Base-by-base conservation (phyloP, 2,329 filamentous ascomycete species). In the Beauveria scarabaeidicola region DNA sequence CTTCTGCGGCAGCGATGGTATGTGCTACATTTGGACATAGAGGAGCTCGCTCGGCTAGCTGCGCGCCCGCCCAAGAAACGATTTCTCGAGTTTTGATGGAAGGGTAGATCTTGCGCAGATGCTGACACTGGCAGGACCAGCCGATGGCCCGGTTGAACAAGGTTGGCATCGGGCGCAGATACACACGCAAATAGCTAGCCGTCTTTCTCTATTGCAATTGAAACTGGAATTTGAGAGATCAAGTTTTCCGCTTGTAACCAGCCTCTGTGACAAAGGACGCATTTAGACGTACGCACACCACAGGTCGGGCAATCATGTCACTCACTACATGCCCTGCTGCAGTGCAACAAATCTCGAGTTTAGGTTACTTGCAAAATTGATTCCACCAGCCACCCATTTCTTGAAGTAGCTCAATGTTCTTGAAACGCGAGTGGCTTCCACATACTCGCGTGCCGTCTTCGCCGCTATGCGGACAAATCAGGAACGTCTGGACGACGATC, bases 401-500 rank as follows among this genome's bases (percentile, higher is more conserved):
- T 50, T 72, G 66, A 46, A 72, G 71, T 29, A 70, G 69, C n/a
- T 70, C 69, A 17, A 70, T 61, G 19, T 58, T 52, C 3, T 62
- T 57, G 29, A n/a, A 17, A 59, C 63, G 13, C 62, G 63, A 29
- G 51, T 64, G n/a, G n/a, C n/a, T n/a, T n/a, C n/a, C 73, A 75
- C 65, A 3, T 68, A 67, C 13, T 68, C 65, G 25, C 65, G 65
- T 19, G 46, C 27, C 27, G 13, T 36, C 58, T 1, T n/a, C 17
- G 2, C 29, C 44, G 58, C 69, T 67, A 59, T 73, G 72, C 3
- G 72, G 73, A 1, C 72, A 67, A 60, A 74, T 72, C 57, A 74
- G 65, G 55, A 74, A 74, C 3, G 68, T 69, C 64, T 74, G 68
- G 25, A 61, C n/a, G 63, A 47, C 47, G 53, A 47, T 43, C 19